Evolutionary conservation across 805 yeast genomes (phyloP), one percentile per base, ranked within the genome.

Genomic region (Lachancea cidri): DNA sequence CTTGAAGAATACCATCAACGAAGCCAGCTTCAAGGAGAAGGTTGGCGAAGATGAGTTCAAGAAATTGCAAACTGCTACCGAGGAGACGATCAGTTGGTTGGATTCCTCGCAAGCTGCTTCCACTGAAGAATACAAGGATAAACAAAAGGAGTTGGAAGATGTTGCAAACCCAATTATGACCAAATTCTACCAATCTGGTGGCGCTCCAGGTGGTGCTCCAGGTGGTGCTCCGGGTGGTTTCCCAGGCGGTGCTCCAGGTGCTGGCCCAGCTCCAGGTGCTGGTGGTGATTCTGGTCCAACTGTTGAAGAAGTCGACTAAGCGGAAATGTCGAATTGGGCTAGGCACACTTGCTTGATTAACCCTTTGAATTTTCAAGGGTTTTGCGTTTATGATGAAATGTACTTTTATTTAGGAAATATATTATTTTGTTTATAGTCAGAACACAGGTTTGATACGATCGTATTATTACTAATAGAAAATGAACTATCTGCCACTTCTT

Each of bases 151-250:
- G 73, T 81, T 89, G 62, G 97, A 91, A 77, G 83, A 79, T 57
- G 76, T 83, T 70, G 95, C 96, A 55, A 89, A 89, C 79, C 97
- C 97, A 69, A 86, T 89, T 72, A 83, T 89, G 87, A 79, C 87
- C 68, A 87, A 89, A 79, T 87, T 93, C 78, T 91, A 91, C 82
- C 93, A 86, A 70, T 88, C 83, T 55, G 95, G 88, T 67, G 95
- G 87, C 68, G 83, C 81, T 53, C 81, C 83, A 60, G 84, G 76
- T 54, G 86, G 77, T 55, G 70, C 72, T 51, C 83, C 82, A 57
- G 74, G 72, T 48, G 81, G 80, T 60, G 77, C 70, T 49, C 74
- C 73, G 54, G 76, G 75, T 58, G 48, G 42, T 17, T 33, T 29
- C 38, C 35, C 41, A 25, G 45, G 44, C 19, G 46, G 34, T 4